These are phyloP conservation scores for Dysphania ambrosioides DNA, from an alignment of 148 eudicot species.

Conservation along the genomic window DNA sequence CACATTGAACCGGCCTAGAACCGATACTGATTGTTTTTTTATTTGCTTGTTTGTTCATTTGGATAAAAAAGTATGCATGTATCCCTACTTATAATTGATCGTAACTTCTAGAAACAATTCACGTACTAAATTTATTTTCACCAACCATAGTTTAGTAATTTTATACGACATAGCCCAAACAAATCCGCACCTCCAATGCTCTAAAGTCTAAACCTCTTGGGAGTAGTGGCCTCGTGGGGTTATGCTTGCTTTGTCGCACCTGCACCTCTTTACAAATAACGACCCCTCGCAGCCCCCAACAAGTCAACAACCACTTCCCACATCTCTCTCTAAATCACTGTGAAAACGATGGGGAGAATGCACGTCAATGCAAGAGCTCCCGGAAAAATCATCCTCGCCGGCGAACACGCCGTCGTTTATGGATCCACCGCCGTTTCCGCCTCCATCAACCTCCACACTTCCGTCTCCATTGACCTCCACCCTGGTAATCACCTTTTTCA, in stretches of 20 bases:
- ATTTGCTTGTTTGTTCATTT: no score
- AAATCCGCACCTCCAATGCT: neutral
- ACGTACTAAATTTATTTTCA: no score
- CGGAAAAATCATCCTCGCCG: constrained; percentile 91
- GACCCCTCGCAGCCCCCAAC: neutral
- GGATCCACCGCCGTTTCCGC: constrained; percentile 92
- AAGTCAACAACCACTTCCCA: neutral
- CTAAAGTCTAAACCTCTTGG: neutral
- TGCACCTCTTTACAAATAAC: neutral
- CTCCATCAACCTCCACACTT: constrained; percentile 78
- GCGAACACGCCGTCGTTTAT: constrained; percentile 96
- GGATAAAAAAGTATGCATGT: no score
- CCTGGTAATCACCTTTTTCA: constrained; percentile 34
- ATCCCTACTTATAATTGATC: no score
- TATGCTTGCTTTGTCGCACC: no score
- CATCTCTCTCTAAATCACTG: neutral
- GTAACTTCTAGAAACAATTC: no score
- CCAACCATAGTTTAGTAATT: no score
- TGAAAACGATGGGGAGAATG: constrained; percentile 30
- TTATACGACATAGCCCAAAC: no score
- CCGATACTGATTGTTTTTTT: no score
- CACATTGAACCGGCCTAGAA: no score
- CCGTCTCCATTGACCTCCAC: constrained; percentile 48
- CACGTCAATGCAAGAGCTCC: constrained; percentile 83
- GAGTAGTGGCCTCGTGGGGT: no score